Percentiles rank a stretch among this genome's conserved stretches.
Conservation (phyloP, 2,329 filamentous ascomycete species). For the Drechslerella coelobrocha region DNA sequence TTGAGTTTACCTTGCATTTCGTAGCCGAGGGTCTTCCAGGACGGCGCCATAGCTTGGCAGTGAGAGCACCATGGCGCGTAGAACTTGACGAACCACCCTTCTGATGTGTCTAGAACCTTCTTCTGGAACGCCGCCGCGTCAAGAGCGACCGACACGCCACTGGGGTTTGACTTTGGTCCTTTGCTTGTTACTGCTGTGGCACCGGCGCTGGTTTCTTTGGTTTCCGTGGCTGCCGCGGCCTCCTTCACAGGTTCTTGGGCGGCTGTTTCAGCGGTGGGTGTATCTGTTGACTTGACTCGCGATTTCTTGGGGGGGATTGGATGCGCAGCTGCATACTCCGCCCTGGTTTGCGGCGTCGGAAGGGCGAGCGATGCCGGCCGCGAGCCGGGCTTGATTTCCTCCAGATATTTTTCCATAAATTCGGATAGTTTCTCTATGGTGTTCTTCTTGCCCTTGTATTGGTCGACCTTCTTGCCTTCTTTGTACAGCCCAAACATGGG, state of each 20-base stretch:
- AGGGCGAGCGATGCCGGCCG: conserved; percentile 72
- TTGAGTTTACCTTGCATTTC: conserved; percentile 91
- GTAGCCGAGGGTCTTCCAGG: conserved; percentile 86
- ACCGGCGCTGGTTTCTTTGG: conserved; percentile 51
- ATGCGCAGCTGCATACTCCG: conserved; percentile 54
- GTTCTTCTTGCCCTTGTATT: conserved; percentile 70
- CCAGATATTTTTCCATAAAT: conserved; percentile 77
- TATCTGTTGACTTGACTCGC: conserved; percentile 57
- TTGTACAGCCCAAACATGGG: conserved; percentile 82
- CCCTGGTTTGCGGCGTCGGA: conserved; percentile 71
- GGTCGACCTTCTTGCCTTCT: conserved; percentile 72
- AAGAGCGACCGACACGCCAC: conserved; percentile 76
- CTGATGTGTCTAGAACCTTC: conserved; percentile 81
- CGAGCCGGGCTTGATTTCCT: conserved; percentile 79
- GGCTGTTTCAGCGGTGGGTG: conserved; percentile 57
- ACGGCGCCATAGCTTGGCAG: conserved; percentile 89
- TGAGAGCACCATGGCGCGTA: conserved; percentile 97
- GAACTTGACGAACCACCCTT: conserved; percentile 99
- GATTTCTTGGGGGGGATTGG: conserved; percentile 57
- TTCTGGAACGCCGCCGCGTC: conserved; percentile 85
- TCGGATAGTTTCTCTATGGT: conserved; percentile 69
- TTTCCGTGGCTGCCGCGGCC: conserved; percentile 59
- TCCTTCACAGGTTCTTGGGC: conserved; percentile 56
- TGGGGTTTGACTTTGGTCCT: conserved; percentile 68
- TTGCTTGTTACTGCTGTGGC: too few relatives aligned